Evolutionary conservation across 345 rosid species (phyloP).

Genomic region (Aethionema arabicum): DNA sequence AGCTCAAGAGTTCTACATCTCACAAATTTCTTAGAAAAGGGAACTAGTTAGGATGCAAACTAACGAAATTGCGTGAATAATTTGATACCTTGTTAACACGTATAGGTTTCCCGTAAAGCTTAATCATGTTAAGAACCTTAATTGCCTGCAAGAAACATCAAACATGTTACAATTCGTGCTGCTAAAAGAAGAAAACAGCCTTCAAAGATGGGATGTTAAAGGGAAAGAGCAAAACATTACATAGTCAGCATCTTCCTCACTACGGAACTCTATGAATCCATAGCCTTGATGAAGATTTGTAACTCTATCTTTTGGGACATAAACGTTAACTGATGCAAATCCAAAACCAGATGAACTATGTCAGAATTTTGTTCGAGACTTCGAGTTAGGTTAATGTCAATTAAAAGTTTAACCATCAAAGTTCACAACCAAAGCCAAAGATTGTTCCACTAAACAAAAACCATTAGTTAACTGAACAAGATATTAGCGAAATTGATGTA

Average conservation of each 20-base stretch:
- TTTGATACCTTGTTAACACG: conserved; percentile 85
- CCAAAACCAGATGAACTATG: neutral
- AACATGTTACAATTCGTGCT: neutral
- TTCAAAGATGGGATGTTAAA: neutral
- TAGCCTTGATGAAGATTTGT: conserved; percentile 93
- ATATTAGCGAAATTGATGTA: neutral
- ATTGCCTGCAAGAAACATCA: conserved; percentile 58
- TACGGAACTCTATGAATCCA: conserved; percentile 88
- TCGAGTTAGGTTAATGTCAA: neutral
- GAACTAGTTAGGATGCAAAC: neutral
- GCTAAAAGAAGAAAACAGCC: neutral
- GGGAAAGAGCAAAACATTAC: conserved; percentile 40
- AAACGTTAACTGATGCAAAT: conserved; percentile 68
- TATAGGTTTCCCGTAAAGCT: conserved; percentile 91
- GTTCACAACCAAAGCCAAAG: neutral
- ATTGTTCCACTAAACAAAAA: neutral
- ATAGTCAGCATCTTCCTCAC: conserved; percentile 98
- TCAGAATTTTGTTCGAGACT: neutral
- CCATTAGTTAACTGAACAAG: neutral
- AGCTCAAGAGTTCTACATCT: neutral
- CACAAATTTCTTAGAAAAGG: neutral
- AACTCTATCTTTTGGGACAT: conserved; percentile 96
- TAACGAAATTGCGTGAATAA: neutral
- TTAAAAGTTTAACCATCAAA: neutral
- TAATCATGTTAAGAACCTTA: conserved; percentile 96